Evolutionary conservation across 805 yeast species (phyloP), one percentile per base, ranked within the genome.

Genomic region (Metschnikowia kunwiensis): DNA sequence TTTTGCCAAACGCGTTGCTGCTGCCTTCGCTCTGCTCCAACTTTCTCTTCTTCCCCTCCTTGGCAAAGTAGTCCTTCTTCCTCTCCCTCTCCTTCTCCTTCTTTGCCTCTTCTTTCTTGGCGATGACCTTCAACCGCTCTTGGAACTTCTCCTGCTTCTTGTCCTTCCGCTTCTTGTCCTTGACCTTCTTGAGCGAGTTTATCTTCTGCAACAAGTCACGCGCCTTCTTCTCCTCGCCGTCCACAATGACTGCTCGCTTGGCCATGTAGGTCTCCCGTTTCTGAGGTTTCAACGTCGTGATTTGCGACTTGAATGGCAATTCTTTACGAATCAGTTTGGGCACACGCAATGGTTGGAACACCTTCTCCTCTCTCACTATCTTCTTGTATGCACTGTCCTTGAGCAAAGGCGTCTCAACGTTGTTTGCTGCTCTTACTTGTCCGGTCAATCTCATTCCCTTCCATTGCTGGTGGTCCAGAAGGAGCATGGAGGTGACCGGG

Each of bases 391-490:
- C 68, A 41, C 76, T 68, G 49, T 75, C 78, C 14, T 66, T 60
- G 37, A 61, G 54, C 47, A 55, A 62, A 31, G 91, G 91, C 0
- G 93, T 78, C 14, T 74, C 77, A 30, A 87, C 54, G 24, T 73
- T 75, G 48, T 72, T 60, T 16, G 75, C 94, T 15, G 93, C 91
- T 53, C 98, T 78, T 27, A 93, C 88, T 53, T 83, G 83, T 40
- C 98, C 98, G 0, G 97, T 93, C 44, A 91, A 71, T 56, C 95
- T 77, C 95, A 93, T 88, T 45, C 99, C 99, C 54, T 77, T 77
- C 99, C 99, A 93, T 53, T 86, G 86, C 21, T 73, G 69, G 64
- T 93, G 93, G 48, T 87, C 77, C 23, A 68, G 57, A 40, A 89
- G 62, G 51, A 94, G 70, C 56, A 91, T 69, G 1, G 98, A 93